Evolutionary conservation across 345 rosid genomes (phyloP).

Genomic region (Eutrema yunnanense): DNA sequence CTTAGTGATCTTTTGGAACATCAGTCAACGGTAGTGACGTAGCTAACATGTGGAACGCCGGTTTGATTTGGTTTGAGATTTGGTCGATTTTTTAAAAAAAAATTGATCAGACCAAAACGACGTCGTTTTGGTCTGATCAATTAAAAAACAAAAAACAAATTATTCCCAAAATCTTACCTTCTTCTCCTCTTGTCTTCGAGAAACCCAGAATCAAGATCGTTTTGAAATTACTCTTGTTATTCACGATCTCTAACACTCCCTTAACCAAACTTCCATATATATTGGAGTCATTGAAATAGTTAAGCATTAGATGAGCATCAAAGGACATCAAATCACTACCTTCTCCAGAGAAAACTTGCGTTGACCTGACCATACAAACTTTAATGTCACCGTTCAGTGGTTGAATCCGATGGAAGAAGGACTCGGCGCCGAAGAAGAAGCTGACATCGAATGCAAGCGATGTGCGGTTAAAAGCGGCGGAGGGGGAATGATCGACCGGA

Average conservation of each 20-base stretch:
- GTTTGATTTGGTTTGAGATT: no score
- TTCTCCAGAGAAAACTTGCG: constrained; percentile 16
- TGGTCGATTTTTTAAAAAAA: no score
- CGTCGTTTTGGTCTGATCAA: no score
- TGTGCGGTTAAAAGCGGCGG: constrained; percentile 2
- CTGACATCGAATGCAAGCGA: constrained; percentile 35
- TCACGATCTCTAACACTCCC: constrained; percentile 55
- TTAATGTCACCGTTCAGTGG: constrained; percentile 21
- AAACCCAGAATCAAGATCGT: constrained; percentile 43
- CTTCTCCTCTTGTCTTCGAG: no score
- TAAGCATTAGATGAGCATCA: constrained; percentile 54
- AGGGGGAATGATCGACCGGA: constrained; percentile 21
- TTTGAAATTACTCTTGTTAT: constrained; percentile 35
- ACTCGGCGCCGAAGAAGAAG: constrained; percentile 53
- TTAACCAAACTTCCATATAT: constrained; percentile 52
- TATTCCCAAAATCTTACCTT: no score
- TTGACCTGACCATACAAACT: constrained; percentile 88
- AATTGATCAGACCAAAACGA: no score
- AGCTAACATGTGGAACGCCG: no score
- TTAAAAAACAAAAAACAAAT: no score
- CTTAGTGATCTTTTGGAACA: no score
- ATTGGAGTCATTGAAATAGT: constrained; percentile 39
- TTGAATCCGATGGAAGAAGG: constrained; percentile 15
- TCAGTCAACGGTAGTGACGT: no score
- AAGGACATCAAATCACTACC: constrained; percentile 28